Conservation (phyloP, 306 rosid genomes). For the Abrus pulchellus region DNA sequence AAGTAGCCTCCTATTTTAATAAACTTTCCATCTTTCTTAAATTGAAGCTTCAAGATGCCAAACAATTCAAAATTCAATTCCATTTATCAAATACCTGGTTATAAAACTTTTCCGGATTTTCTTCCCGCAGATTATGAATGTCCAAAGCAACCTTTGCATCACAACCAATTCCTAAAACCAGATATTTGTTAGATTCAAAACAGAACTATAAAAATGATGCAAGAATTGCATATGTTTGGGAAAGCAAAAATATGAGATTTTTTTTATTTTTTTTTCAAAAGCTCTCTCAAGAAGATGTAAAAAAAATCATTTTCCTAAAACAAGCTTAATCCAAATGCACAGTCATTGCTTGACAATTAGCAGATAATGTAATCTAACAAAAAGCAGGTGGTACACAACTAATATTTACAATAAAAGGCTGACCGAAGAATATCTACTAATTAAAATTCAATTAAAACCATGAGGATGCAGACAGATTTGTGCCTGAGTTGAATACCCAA, state of each 20-base stretch:
- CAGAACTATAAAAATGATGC: constrained; percentile 37
- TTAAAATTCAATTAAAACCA: constrained; percentile 32
- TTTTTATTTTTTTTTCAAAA: neutral
- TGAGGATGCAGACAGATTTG: constrained; percentile 24
- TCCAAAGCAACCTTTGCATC: constrained; percentile 99
- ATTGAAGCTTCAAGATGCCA: constrained; percentile 28
- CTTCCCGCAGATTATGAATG: constrained; percentile 97
- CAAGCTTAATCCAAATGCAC: neutral
- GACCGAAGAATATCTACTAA: neutral
- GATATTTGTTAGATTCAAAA: constrained; percentile 47
- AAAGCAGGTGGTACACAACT: constrained; percentile 34
- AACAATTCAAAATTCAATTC: constrained; percentile 25
- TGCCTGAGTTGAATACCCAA: constrained; percentile 30
- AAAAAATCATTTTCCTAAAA: neutral
- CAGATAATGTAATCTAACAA: constrained; percentile 13
- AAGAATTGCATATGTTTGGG: neutral
- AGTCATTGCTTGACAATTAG: constrained; percentile 30
- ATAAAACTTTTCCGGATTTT: constrained; percentile 96
- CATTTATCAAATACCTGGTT: constrained; percentile 76
- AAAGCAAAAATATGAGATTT: neutral
- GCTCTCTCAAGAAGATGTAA: neutral
- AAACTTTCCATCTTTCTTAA: constrained; percentile 31
- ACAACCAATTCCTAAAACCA: constrained; percentile 87
- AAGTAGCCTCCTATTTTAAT: constrained; percentile 31
- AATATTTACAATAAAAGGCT: constrained; percentile 37